phyloP scores from a whole-genome alignment of 306 rosid genomes.

The Lathyrus sativus region DNA sequence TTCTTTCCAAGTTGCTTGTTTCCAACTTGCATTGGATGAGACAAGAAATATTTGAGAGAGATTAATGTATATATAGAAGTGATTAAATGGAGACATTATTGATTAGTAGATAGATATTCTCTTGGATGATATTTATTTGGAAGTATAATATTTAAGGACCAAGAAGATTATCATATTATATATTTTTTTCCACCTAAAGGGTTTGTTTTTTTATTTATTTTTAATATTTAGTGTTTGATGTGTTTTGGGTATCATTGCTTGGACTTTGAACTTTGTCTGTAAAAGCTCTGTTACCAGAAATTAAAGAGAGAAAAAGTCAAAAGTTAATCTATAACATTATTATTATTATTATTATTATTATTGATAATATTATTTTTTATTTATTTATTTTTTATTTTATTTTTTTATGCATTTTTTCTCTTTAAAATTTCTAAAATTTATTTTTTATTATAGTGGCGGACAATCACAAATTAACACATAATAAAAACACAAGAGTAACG shows the following conservation, averaged over 20 bases:
- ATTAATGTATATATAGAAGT: constrained; percentile 46
- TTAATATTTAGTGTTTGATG: constrained; percentile 22
- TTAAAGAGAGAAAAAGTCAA: not conserved
- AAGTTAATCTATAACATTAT: not conserved
- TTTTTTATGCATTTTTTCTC: too few relatives aligned
- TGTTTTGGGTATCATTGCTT: constrained; percentile 31
- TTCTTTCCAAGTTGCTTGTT: constrained; percentile 67
- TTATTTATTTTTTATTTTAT: too few relatives aligned
- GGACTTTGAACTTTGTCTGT: constrained; percentile 18
- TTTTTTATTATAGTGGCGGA: too few relatives aligned
- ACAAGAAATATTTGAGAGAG: constrained; percentile 37
- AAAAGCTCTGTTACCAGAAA: constrained; percentile 19
- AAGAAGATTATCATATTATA: constrained; percentile 20
- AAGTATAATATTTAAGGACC: constrained; percentile 17
- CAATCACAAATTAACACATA: too few relatives aligned
- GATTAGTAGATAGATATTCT: constrained; percentile 23
- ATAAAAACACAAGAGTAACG: too few relatives aligned
- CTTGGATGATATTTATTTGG: constrained; percentile 33
- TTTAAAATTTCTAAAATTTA: too few relatives aligned
- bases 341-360: too few relatives aligned
- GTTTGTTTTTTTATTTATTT: constrained; percentile 11
- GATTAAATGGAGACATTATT: constrained; percentile 12
- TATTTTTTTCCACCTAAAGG: constrained; percentile 24
- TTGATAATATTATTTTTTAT: too few relatives aligned
- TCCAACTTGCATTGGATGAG: constrained; percentile 59